Base-by-base conservation (phyloP, 164 flowering plant genomes). In the Sedum album region DNA sequence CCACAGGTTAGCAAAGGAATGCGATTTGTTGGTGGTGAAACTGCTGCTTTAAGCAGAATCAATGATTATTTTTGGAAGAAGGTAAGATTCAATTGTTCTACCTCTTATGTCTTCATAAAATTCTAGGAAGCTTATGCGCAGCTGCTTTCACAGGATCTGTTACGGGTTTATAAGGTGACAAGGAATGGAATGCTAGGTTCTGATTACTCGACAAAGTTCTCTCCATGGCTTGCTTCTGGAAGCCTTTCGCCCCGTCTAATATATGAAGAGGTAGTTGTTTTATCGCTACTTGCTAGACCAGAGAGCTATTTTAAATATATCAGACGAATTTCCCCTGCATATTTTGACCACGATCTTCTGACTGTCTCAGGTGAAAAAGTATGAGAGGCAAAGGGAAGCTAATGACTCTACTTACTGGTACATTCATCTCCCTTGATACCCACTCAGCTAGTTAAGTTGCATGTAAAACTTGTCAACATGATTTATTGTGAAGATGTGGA, bases 221-320 rank as follows among this genome's bases (percentile, higher is more conserved):
- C 98, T 71, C 96, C 98, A 51, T 94, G 98, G 98, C 93, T 94
- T 76, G 95, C 97, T 21, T 83, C 83, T 61, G 97, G 98, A 77
- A 78, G 86, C 73, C 79, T 94, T 33, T 94, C 98, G 38, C 93
- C 97, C 0, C 90, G 93, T 51, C 76, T 84, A 28, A 81, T 89
- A 31, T 80, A 84, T 72, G 91, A 87, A 79, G 97, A 91, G 94
- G 98, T 91, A 23, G 57, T 66, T 8, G 64, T 42, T 53, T n/a
- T n/a, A 11, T 51, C 8, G 1, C 5, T 28, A 14, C 17, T n/a
- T n/a, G n/a, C n/a, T n/a, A n/a, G 35, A 14, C 49, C 39, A 63
- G 15, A 62, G 11, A 31, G 39, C 38, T 26, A 31, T 28, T 31
- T 2, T 31, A 13, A 42, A 18, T 31, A 13, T 31, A 57, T 20